These are phyloP conservation scores for Ilex aquifolium DNA, from an alignment of 257 asterid genomes.

Conservation along the genomic window DNA sequence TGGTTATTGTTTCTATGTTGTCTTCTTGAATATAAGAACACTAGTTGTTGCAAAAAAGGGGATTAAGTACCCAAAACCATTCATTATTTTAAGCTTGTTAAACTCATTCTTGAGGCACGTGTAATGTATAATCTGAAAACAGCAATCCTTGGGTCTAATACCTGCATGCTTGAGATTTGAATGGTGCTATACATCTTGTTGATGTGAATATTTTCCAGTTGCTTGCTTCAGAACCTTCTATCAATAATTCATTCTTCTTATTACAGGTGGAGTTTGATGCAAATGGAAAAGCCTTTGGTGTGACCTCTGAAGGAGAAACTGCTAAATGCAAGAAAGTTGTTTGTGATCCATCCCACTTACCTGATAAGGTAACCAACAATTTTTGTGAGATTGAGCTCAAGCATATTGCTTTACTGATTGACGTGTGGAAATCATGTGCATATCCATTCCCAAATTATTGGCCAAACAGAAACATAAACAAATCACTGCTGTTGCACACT, in stretches of 20 bases:
- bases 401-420: neutral
- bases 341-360: conserved; percentile 85
- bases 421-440: neutral
- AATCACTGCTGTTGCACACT: neutral
- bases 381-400: neutral
- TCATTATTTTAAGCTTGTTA: no score
- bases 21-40: no score
- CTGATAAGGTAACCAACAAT: conserved; percentile 57
- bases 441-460: neutral
- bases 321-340: conserved; percentile 98
- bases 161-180: no score
- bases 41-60: no score
- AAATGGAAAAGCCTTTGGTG: conserved; percentile 73
- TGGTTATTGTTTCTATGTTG: no score
- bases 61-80: no score
- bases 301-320: conserved; percentile 98
- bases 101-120: no score
- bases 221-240: neutral
- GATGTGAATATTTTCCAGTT: no score
- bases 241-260: conserved; percentile 2
- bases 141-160: no score
- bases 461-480: neutral
- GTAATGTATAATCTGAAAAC: no score
- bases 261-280: conserved; percentile 80
- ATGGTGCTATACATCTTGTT: no score